These are phyloP conservation scores for Chaetomiaceae sp. DNA, from an alignment of 2,329 filamentous ascomycete species.

Conservation along the genomic window DNA sequence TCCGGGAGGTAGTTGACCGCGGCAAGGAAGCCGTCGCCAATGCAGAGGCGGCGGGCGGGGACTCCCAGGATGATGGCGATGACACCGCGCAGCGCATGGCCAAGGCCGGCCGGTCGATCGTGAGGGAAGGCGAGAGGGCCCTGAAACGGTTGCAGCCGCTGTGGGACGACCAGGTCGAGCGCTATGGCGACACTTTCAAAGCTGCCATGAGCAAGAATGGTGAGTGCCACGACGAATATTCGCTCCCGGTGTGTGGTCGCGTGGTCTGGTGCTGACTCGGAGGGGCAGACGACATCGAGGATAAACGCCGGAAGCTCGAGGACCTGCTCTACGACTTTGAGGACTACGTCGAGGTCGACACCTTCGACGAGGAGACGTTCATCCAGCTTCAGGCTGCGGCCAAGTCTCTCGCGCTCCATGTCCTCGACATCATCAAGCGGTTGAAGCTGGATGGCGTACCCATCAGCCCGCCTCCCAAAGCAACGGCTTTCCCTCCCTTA, in stretches of 20 bases:
- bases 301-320: conserved; percentile 41
- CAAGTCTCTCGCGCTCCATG: conserved; percentile 42
- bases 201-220: conserved; percentile 49
- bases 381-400: conserved; percentile 42
- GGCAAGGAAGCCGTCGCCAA: conserved; percentile 42
- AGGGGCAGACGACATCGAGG: conserved; percentile 42
- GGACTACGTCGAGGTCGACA: conserved; percentile 44
- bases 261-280: not conserved
- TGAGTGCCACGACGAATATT: conserved; percentile 27
- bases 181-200: conserved; percentile 45
- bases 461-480: not conserved
- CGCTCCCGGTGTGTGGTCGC: no score
- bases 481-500: not conserved
- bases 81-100: conserved; percentile 38
- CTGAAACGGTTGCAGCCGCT: conserved; percentile 45
- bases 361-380: conserved; percentile 47
- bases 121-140: conserved; percentile 34
- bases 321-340: conserved; percentile 53
- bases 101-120: conserved; percentile 37
- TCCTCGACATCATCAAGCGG: conserved; percentile 46
- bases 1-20: conserved; percentile 48
- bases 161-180: conserved; percentile 42
- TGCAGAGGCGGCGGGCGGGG: conserved; percentile 27
- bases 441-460: conserved; percentile 42
- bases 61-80: conserved; percentile 24